Evolutionary conservation across 2,329 filamentous ascomycete genomes (phyloP), one percentile per base, ranked within the genome.

Genomic region (Calonectria honghensis): DNA sequence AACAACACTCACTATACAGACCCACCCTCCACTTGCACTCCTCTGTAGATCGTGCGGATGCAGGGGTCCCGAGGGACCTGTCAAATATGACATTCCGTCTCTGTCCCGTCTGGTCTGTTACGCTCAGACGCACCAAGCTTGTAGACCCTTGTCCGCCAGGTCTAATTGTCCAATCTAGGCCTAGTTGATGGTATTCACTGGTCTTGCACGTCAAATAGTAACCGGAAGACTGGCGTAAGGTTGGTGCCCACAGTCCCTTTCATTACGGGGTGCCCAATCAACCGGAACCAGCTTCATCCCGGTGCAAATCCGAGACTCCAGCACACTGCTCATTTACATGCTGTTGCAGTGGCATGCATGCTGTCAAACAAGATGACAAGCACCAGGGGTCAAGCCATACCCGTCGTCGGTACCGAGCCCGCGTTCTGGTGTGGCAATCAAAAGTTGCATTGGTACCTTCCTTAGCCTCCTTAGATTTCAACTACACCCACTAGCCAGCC

Each of bases 291-390:
- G 39, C 39, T 10, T 29, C 57, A 63, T 29, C 57, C 14, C 57
- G 57, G 35, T 18, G 39, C 35, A n/a, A 41, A 31, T 41, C 37
- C 57, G 57, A 63, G 41, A 63, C 57, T 24, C 10, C 18, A 39
- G 31, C 20, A 11, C 14, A 29, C 57, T 20, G 57, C 18, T 37
- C 5, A 29, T 29, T 16, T 39, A 29, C 35, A 4, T 41, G 24
- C 20, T 13, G 27, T 31, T 24, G 45, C 45, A 35, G n/a, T 27
- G 35, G 24, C 24, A 18, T 41, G 24, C 35, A 41, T 63, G n/a
- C 39, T 63, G 27, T 24, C 37, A 61, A 37, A 32, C 57, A 63
- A 61, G 24, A 63, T 63, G 45, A 48, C 57, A 63, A 35, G 57
- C 32, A 63, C 37, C 57, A 63, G 57, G 57, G 57, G 57, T 31